phyloP scores from a whole-genome alignment of 2,329 filamentous ascomycete species.

The Fusarium citri region DNA sequence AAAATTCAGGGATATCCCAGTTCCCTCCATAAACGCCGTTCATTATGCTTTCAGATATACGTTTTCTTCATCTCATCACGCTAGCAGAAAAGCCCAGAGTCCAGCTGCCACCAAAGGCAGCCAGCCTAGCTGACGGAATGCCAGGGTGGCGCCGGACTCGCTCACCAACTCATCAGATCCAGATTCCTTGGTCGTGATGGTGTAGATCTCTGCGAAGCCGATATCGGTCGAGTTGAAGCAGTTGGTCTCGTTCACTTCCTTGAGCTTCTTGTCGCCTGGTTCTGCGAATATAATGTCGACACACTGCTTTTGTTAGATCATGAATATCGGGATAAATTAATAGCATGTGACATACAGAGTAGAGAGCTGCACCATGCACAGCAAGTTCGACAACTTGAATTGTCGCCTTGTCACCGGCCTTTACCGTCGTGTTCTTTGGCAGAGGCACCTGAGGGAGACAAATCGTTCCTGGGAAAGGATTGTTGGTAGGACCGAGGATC shows the following conservation, averaged over 20 bases:
- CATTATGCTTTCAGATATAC: conserved; percentile 43
- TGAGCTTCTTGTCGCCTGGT: conserved; percentile 73
- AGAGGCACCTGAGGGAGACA: conserved; percentile 91
- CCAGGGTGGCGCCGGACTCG: conserved; percentile 44
- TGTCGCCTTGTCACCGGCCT: conserved; percentile 87
- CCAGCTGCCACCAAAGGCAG: conserved; percentile 55
- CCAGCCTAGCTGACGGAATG: conserved; percentile 46
- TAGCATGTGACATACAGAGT: conserved; percentile 69
- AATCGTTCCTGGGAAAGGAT: conserved; percentile 87
- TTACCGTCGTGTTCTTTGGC: conserved; percentile 76
- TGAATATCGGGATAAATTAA: background rate
- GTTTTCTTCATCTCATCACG: conserved; percentile 33
- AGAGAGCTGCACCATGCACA: conserved; percentile 84
- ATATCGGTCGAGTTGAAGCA: conserved; percentile 90
- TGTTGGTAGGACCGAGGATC: conserved; percentile 82
- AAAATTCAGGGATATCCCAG: conserved; percentile 34
- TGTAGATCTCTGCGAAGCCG: conserved; percentile 81
- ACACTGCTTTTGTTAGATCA: conserved; percentile 67
- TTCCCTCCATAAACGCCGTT: conserved; percentile 38
- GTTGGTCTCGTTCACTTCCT: conserved; percentile 80
- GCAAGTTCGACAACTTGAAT: conserved; percentile 90
- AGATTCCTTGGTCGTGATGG: conserved; percentile 64
- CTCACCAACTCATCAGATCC: conserved; percentile 50
- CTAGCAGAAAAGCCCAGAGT: conserved; percentile 55
- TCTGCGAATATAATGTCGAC: conserved; percentile 94